Base-by-base conservation (phyloP, 257 asterid species). In the Phtheirospermum japonicum region DNA sequence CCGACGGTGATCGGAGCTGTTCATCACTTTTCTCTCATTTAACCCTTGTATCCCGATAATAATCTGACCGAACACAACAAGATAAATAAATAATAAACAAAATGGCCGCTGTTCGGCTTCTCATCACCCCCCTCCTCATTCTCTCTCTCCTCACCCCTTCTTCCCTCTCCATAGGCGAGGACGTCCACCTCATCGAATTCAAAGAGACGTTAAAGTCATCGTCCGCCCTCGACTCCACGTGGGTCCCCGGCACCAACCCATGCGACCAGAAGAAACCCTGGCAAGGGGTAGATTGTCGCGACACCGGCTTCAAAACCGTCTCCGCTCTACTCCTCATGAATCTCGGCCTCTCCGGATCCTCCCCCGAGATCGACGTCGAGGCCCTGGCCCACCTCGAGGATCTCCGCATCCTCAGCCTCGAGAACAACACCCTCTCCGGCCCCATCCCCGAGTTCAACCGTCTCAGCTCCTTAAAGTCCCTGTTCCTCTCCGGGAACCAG, bases 271-370 rank as follows among this genome's bases (percentile, higher is more conserved):
- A 32, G 0, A 65, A 36, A 2, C 64, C 68, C 23, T 92, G 99
- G 99, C 40, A 9, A 4, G 96, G 95, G 11, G 76, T 92, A 0
- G 75, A 71, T 20, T 89, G 99, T 57, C 64, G 66, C 17, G 80
- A 71, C 10, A 7, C 76, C 8, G 80, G 42, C 11, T 43, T 23
- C 4, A 72, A 67, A 14, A 7, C 46, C 1, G 82, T 93, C 7
- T 71, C 79, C 0, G 77, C 75, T 4, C 60, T 89, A 20, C 33
- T 71, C 26, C 85, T 89, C 16, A 71, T 73, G 72, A 73, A 78
- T 5, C 69, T 73, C 42, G 83, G 77, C 9, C 75, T 92, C 13
- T 65, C 82, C 0, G 90, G 85, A 6, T 73, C 58, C 0, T 53
- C 77, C 0, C 83, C 73, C 0, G 81, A 74, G 0, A 42, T 87